A percentile compares a stretch with the other conserved stretches of the same genome.
These are phyloP conservation scores for Carex myosuroides DNA, from an alignment of 176 grass and related monocot species.

Conservation along the genomic window DNA sequence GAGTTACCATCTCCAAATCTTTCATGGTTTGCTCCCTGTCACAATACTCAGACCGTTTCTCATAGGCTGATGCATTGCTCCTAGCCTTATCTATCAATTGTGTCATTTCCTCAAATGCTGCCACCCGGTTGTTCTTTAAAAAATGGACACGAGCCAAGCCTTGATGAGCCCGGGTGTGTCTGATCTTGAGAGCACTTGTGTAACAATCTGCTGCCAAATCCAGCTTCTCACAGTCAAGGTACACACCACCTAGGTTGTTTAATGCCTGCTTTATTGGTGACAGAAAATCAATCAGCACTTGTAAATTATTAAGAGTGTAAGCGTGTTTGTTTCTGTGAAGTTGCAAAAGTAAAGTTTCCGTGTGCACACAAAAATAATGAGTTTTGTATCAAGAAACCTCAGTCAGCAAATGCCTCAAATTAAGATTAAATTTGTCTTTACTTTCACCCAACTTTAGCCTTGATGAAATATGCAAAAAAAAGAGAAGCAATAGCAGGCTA, in stretches of 20 bases:
- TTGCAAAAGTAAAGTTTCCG: neutral
- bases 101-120: constrained; percentile 88
- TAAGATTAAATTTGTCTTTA: neutral
- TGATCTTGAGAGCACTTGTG: constrained; percentile 77
- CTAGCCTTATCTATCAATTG: constrained; percentile 78
- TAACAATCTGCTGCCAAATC: constrained; percentile 88
- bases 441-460: neutral
- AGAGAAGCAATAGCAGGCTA: neutral
- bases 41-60: constrained; percentile 88
- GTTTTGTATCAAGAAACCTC: neutral
- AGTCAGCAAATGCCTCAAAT: neutral
- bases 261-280: constrained; percentile 47
- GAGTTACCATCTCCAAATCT: constrained; percentile 71
- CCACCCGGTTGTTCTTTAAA: constrained; percentile 59
- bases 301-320: too few species aligned
- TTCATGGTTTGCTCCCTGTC: constrained; percentile 65
- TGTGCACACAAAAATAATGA: neutral
- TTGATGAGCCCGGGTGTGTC: constrained; percentile 92
- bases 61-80: constrained; percentile 90
- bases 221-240: constrained; percentile 83
- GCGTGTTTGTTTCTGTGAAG: neutral
- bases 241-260: constrained; percentile 96
- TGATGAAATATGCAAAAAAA: neutral
- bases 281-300: constrained; percentile 7
- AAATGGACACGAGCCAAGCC: constrained; percentile 89